Evolutionary conservation across 805 yeast species (phyloP).

Genomic region (Maudiozyma saulgeensis): DNA sequence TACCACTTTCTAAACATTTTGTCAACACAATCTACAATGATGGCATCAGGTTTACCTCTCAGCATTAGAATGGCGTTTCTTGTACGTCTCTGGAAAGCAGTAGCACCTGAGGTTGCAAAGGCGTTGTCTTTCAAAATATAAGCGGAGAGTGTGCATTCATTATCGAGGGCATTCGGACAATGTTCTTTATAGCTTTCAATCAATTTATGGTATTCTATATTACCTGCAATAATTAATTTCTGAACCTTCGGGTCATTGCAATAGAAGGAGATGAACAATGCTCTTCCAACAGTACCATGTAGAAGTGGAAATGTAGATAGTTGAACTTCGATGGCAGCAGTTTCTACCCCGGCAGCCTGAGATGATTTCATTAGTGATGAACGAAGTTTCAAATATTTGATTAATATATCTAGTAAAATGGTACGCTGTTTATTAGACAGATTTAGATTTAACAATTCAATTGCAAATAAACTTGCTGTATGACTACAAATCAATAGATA

Average conservation of each 20-base stretch:
- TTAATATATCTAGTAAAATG: slow-evolving; percentile 31
- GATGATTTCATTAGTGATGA: slow-evolving; percentile 23
- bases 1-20: slow-evolving; percentile 31
- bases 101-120: slow-evolving; percentile 53
- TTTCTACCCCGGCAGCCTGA: slow-evolving; percentile 17
- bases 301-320: slow-evolving; percentile 26
- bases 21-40: slow-evolving; percentile 26
- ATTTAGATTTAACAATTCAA: slow-evolving; percentile 26
- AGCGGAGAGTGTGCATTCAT: slow-evolving; percentile 32
- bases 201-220: slow-evolving; percentile 23
- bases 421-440: slow-evolving; percentile 27
- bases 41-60: slow-evolving; percentile 18
- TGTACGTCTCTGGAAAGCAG: slow-evolving; percentile 62
- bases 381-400: slow-evolving; percentile 33
- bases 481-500: slow-evolving; percentile 29
- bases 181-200: slow-evolving; percentile 22
- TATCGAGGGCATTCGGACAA: slow-evolving; percentile 4
- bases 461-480: slow-evolving; percentile 32
- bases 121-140: slow-evolving; percentile 36
- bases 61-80: slow-evolving; percentile 33
- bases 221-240: slow-evolving; percentile 36
- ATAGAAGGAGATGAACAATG: slow-evolving; percentile 42
- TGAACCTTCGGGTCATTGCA: slow-evolving; percentile 44
- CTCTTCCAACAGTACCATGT: slow-evolving; percentile 39
- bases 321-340: slow-evolving; percentile 20